Base-by-base conservation (phyloP, 805 yeast species). In the Starmerella cellae region DNA sequence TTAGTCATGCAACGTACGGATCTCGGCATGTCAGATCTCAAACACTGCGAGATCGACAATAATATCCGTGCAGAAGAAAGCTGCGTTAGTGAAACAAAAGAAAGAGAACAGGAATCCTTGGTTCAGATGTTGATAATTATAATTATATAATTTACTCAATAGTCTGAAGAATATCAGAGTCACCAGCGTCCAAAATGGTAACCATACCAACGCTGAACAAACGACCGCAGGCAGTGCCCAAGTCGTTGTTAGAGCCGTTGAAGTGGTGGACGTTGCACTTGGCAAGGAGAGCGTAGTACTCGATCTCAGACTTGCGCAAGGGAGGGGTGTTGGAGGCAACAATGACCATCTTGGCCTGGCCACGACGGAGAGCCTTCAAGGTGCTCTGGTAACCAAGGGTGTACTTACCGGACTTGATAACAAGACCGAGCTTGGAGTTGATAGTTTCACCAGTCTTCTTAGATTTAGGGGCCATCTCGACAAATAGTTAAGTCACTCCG, bases 191-290 rank as follows among this genome's bases (percentile, higher is more conserved):
- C 64, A 88, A 74, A 63, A 91, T 70, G 64, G 96, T 75, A 64
- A 91, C 74, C 65, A 87, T 88, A 77, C 97, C 97, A 62, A 91
- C 97, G 77, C 96, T 84, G 95, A 91, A 91, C 66, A 91, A 84
- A 74, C 83, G 88, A 87, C 99, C 99, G 75, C 95, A 88, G 61
- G 95, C 95, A 62, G 99, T 91, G 77, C 96, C 97, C 67, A 88
- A 83, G 76, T 88, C 97, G 75, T 88, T 88, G 95, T 88, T 88
- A 71, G 95, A 94, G 77, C 96, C 97, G 73, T 80, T 91, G 94
- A 87, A 91, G 87, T 87, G 93, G 91, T 88, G 87, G 57, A 79
- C 80, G 65, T 76, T 77, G 68, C 95, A 82, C 83, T 87, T 88
- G 69, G 97, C 82, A 70, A 91, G 81, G 98, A 91, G 88, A 66